A percentile compares a stretch with the other conserved stretches of the same genome.
phyloP scores from a whole-genome alignment of 441 rosid genomes.

The Populus hybrid region DNA sequence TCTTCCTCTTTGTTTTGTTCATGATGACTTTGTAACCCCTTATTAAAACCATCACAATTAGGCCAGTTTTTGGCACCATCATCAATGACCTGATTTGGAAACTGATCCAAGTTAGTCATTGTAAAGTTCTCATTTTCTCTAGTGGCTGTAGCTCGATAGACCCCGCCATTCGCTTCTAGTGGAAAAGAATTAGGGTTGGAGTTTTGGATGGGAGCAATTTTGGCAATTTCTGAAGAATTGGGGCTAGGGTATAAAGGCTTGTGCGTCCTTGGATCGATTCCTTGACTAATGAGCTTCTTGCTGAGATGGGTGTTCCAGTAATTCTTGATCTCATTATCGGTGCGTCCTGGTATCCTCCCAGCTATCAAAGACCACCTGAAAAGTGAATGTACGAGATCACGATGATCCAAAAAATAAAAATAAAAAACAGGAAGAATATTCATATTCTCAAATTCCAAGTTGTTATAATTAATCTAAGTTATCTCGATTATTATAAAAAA shows the following conservation, averaged over 20 bases:
- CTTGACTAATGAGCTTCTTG: constrained; percentile 56
- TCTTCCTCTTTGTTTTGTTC: constrained; percentile 13
- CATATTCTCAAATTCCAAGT: no score
- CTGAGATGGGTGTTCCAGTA: constrained; percentile 62
- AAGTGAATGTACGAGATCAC: background rate
- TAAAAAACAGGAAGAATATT: no score
- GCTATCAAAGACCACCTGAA: constrained; percentile 58
- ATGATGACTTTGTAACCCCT: constrained; percentile 15
- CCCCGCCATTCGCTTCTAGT: constrained; percentile 12
- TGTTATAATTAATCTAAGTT: no score
- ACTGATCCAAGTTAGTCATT: constrained; percentile 3
- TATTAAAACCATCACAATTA: constrained; percentile 13
- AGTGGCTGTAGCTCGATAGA: constrained; percentile 18
- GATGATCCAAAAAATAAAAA: background rate
- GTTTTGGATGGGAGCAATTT: background rate
- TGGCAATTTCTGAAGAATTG: constrained; percentile 2
- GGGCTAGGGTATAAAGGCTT: constrained; percentile 34
- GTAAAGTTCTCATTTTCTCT: constrained; percentile 8
- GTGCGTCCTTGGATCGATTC: constrained; percentile 59
- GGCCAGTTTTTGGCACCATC: constrained; percentile 5
- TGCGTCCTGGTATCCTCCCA: constrained; percentile 58
- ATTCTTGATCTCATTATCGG: constrained; percentile 60
- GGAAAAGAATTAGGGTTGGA: constrained; percentile 9
- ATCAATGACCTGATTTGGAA: constrained; percentile 3
- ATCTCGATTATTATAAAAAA: no score